Evolutionary conservation across 345 rosid genomes (phyloP).

Genomic region (Trapa incisa): DNA sequence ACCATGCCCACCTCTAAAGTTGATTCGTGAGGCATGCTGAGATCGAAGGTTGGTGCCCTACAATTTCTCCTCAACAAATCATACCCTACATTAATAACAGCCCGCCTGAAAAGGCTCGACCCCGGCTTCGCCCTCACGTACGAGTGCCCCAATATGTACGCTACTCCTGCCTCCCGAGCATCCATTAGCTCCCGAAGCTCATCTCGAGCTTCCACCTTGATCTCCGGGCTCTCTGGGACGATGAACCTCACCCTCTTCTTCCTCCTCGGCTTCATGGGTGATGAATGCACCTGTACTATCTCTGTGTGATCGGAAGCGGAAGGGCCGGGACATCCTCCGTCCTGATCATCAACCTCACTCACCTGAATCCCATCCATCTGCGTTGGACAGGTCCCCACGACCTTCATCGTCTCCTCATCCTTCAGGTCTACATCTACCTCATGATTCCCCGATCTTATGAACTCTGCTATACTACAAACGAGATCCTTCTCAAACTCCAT

Average conservation of each 20-base stretch:
- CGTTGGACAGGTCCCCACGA: conserved; percentile 64
- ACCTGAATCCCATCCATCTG: conserved; percentile 47
- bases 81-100: conserved; percentile 56
- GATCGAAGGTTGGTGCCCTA: conserved; percentile 35
- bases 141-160: conserved; percentile 78
- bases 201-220: conserved; percentile 34
- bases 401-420: conserved; percentile 55
- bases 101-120: conserved; percentile 52
- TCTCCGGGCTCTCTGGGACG: conserved; percentile 64
- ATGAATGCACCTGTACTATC: conserved; percentile 35
- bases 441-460: conserved; percentile 41
- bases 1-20: conserved; percentile 92
- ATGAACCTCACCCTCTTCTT: conserved; percentile 60
- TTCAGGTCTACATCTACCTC: conserved; percentile 22
- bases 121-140: conserved; percentile 73
- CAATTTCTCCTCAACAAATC: conserved; percentile 84
- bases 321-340: conserved; percentile 33
- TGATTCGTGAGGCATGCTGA: conserved; percentile 63
- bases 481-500: conserved; percentile 84
- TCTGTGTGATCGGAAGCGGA: conserved; percentile 57
- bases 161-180: conserved; percentile 82
- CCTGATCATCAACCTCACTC: conserved; percentile 29
- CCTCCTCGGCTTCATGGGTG: conserved; percentile 25
- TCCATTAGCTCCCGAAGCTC: conserved; percentile 70
- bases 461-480: conserved; percentile 80